phyloP scores from a whole-genome alignment of 129 eudicot genomes.

The Dittrichia graveolens region DNA sequence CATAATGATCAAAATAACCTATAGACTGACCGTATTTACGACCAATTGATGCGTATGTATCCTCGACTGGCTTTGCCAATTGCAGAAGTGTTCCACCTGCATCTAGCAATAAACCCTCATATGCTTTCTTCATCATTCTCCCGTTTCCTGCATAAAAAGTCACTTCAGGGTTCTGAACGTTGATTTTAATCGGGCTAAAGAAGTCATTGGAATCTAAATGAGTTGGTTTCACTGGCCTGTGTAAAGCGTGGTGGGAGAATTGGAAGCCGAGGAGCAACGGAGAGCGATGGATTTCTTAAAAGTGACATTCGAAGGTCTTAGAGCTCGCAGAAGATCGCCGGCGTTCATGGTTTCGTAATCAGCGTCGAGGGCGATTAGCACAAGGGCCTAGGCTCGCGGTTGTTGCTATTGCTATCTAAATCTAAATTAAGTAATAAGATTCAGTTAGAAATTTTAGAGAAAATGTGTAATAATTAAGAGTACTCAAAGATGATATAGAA shows the following conservation, averaged over 20 bases:
- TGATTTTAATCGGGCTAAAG: constrained; percentile 2
- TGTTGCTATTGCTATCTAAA: too few species aligned
- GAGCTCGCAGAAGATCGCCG: constrained; percentile 45
- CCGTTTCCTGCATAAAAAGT: constrained; percentile 28
- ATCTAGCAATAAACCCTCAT: constrained; percentile 84
- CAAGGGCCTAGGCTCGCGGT: constrained; percentile 18
- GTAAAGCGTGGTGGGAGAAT: constrained; percentile 34
- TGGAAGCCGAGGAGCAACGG: constrained; percentile 40
- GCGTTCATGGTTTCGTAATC: constrained; percentile 48
- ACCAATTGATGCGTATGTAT: constrained; percentile 67
- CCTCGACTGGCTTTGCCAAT: constrained; percentile 73
- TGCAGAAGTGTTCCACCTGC: constrained; percentile 98
- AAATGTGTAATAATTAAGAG: too few species aligned
- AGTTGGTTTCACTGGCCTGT: constrained; percentile 40
- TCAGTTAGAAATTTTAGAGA: too few species aligned
- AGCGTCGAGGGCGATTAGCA: constrained; percentile 27
- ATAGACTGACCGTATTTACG: constrained; percentile 64
- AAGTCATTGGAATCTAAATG: neutral
- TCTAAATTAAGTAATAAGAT: too few species aligned
- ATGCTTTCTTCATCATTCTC: constrained; percentile 41
- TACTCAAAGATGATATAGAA: too few species aligned
- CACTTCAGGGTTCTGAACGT: neutral
- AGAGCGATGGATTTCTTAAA: constrained; percentile 31
- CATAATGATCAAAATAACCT: neutral
- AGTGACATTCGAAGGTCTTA: constrained; percentile 47